Base-by-base conservation (phyloP, 805 yeast species). In the Suhomyces sp. region DNA sequence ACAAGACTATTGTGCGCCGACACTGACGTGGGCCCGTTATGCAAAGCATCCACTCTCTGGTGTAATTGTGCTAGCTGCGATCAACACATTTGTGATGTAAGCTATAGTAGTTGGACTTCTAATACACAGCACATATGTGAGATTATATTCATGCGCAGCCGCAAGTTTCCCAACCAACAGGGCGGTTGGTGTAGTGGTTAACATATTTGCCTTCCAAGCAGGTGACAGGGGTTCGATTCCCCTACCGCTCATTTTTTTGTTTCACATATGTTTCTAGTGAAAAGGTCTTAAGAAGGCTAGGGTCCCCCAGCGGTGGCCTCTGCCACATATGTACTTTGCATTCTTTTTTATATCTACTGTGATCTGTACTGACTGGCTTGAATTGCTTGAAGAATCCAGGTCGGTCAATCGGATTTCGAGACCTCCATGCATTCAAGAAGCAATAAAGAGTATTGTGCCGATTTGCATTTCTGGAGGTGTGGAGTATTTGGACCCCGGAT, bases 221-320 rank as follows among this genome's bases (percentile, higher is more conserved):
- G 83, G 86, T 77, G 92, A 83, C 89, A 85, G 81, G 92, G 90
- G 93, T 86, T 86, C 93, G 91, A 86, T 84, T 86, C 93, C 86
- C 90, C 87, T 83, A 84, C 85, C 85, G 83, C 84, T 85, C 89
- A 83, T 56, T 60, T 60, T 67, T 68, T 69, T 41, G 41, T 37
- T 37, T 37, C 41, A 37, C 8, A 12, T 19, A 12, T 33, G 9
- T 29, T 46, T 49, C 22, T 2, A 37, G 7, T 12, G 3, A 9
- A 3, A 19, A 6, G 6, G 17, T 5, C n/a, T 19, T 37, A 37
- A 37, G 41, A 10, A 27, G 31, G 31, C n/a, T 1, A 12, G 31
- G 13, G 12, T 12, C 6, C 31, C 31, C 31, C 10, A 27, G 13
- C 4, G 31, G 29, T 12, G 12, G n/a, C 31, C 31, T 4, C n/a